phyloP scores from a whole-genome alignment of 2,329 filamentous ascomycete species.

The Aspergillus cejpii region DNA sequence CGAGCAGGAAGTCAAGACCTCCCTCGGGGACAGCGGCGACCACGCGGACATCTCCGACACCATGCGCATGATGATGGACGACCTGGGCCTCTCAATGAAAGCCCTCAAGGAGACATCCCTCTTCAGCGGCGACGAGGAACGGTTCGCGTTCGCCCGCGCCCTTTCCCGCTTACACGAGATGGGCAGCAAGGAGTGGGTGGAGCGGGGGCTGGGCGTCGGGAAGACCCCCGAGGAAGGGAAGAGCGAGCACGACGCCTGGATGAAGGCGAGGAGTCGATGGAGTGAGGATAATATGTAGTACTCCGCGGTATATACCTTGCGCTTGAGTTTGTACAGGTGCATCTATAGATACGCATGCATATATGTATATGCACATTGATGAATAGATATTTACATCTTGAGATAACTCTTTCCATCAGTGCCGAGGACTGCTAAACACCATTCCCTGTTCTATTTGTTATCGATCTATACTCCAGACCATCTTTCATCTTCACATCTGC shows the following conservation, averaged over 20 bases:
- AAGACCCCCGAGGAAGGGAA: conserved; percentile 41
- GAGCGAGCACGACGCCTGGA: conserved; percentile 44
- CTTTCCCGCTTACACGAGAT: conserved; percentile 81
- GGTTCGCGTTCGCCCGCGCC: conserved; percentile 90
- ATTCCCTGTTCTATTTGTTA: too few relatives aligned
- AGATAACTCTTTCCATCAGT: too few relatives aligned
- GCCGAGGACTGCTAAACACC: too few relatives aligned
- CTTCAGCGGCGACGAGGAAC: conserved; percentile 91
- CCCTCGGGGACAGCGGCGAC: conserved; percentile 44
- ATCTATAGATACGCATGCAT: too few relatives aligned
- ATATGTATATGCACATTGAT: too few relatives aligned
- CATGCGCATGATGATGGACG: conserved; percentile 78
- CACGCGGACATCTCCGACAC: conserved; percentile 55
- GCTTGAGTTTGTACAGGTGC: too few relatives aligned
- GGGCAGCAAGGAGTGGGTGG: conserved; percentile 92
- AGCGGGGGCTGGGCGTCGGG: conserved; percentile 57
- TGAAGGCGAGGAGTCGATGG: conserved; percentile 45
- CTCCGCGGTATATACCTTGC: too few relatives aligned
- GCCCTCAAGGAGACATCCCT: conserved; percentile 78
- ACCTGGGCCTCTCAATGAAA: conserved; percentile 75
- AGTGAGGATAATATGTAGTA: conserved; percentile 45
- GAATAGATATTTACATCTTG: too few relatives aligned
- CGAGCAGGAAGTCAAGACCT: conserved; percentile 59
- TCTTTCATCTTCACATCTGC: too few relatives aligned
- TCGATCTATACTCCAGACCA: too few relatives aligned